Percentiles rank a stretch among this genome's conserved stretches.
phyloP scores from a whole-genome alignment of 805 yeast species.

The Saccharomycopsis malanga region DNA sequence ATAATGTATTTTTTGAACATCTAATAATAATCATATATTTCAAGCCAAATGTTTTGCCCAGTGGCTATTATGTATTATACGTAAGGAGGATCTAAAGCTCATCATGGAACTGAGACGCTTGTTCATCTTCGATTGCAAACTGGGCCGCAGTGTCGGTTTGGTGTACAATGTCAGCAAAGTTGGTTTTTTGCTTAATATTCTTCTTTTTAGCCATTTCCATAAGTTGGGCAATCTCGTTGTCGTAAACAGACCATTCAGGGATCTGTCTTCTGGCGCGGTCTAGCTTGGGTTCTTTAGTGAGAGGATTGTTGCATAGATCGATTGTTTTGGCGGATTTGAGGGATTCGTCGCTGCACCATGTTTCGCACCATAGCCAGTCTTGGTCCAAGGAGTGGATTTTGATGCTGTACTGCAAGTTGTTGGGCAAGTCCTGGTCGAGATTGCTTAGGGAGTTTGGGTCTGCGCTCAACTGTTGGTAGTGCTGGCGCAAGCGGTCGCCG shows the following conservation, averaged over 20 bases:
- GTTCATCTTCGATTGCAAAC: no score
- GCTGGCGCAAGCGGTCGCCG: slow-evolving; percentile 76
- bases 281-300: slow-evolving; percentile 71
- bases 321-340: slow-evolving; percentile 63
- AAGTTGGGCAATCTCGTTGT: slow-evolving; percentile 41
- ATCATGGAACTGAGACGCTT: no score
- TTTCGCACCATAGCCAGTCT: slow-evolving; percentile 92
- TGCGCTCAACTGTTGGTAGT: slow-evolving; percentile 72
- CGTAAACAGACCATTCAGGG: slow-evolving; percentile 72
- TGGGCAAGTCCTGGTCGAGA: slow-evolving; percentile 91
- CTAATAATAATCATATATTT: no score
- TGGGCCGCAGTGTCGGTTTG: no score
- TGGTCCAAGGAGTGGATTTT: slow-evolving; percentile 69
- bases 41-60: no score
- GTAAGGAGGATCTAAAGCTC: no score
- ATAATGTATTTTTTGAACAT: no score
- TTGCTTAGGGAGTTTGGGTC: slow-evolving; percentile 77
- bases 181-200: no score
- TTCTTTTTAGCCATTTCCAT: slow-evolving; percentile 21
- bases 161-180: no score
- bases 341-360: slow-evolving; percentile 74
- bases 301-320: slow-evolving; percentile 78
- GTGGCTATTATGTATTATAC: no score
- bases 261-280: slow-evolving; percentile 69
- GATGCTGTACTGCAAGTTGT: slow-evolving; percentile 63